These are phyloP conservation scores for Podospora sp. DNA, from an alignment of 495 filamentous ascomycete species.

Conservation along the genomic window DNA sequence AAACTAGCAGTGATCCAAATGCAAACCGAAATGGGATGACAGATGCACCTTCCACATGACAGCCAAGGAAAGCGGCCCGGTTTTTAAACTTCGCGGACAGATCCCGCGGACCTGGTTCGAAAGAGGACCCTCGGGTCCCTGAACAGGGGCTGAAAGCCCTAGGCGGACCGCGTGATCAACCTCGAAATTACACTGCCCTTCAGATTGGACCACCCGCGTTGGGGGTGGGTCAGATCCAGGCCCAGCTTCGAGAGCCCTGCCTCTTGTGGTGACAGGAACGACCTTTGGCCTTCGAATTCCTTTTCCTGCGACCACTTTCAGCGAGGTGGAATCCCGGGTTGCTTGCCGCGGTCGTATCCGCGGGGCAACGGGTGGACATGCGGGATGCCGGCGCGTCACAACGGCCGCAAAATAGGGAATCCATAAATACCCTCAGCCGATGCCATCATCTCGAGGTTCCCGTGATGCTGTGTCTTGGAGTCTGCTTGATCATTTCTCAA, in stretches of 20 bases:
- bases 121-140: not conserved
- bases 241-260: not conserved
- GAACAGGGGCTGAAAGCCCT: not conserved
- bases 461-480: not conserved
- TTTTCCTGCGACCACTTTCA: not conserved
- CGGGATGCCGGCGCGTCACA: not conserved
- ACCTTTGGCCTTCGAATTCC: not conserved
- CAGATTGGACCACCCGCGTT: not conserved
- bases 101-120: not conserved
- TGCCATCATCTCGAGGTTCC: not conserved
- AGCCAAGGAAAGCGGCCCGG: conserved; percentile 2
- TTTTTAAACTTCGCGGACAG: conserved; percentile 13
- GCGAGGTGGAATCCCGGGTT: not conserved
- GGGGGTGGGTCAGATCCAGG: not conserved
- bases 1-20: not conserved
- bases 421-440: not conserved
- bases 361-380: not conserved
- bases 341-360: not conserved
- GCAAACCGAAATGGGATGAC: not conserved
- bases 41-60: conserved; percentile 1
- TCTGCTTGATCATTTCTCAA: not conserved
- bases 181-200: not conserved
- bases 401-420: not conserved
- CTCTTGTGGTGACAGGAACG: not conserved
- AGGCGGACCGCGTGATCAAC: conserved; percentile 3